Evolutionary conservation across 257 asterid species (phyloP).

Genomic region (Salvia rosmarinus): DNA sequence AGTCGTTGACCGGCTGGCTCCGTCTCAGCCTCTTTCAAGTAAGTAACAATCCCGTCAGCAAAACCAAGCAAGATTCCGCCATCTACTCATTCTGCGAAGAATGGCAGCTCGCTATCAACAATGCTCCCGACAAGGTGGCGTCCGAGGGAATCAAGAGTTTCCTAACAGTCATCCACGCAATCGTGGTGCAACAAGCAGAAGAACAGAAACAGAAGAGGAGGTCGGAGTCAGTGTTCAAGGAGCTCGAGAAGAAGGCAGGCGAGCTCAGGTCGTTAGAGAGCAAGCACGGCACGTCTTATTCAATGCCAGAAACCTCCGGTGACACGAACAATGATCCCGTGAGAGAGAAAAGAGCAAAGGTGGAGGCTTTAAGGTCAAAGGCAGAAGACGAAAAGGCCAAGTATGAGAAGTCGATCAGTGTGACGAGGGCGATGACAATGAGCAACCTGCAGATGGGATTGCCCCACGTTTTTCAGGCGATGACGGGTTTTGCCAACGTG

Average conservation of each 20-base stretch:
- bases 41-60: conserved; percentile 57
- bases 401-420: conserved; percentile 73
- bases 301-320: conserved; percentile 44
- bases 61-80: conserved; percentile 65
- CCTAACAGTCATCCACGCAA: conserved; percentile 69
- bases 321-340: conserved; percentile 60
- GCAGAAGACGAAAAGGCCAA: conserved; percentile 91
- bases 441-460: conserved; percentile 88
- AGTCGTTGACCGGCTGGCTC: conserved; percentile 91
- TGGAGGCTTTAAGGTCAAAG: conserved; percentile 56
- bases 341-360: conserved; percentile 68
- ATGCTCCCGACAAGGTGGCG: conserved; percentile 91
- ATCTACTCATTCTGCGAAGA: conserved; percentile 90
- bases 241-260: conserved; percentile 72
- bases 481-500: conserved; percentile 86
- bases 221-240: conserved; percentile 70
- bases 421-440: conserved; percentile 84
- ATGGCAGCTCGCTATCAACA: conserved; percentile 85
- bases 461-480: conserved; percentile 92
- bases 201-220: conserved; percentile 84
- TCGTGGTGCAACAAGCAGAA: conserved; percentile 81
- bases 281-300: conserved; percentile 63
- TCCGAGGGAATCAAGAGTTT: conserved; percentile 92
- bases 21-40: conserved; percentile 88
- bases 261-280: conserved; percentile 75